A percentile compares a stretch with the other conserved stretches of the same genome.
phyloP scores from a whole-genome alignment of 2,329 filamentous ascomycete species.

The Cordyceps sp. region DNA sequence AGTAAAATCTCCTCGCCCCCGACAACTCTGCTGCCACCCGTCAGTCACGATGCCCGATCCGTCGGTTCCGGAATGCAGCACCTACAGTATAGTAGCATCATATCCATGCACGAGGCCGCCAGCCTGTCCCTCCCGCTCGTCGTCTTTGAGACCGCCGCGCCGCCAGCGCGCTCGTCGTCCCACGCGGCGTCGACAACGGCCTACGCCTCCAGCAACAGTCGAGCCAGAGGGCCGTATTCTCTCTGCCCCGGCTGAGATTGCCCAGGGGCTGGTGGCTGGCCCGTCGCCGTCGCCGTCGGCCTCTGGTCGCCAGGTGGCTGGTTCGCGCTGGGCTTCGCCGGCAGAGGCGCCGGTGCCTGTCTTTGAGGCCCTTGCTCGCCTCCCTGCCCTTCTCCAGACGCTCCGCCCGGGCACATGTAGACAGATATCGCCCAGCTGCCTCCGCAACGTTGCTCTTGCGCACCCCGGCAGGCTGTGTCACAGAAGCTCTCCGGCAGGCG shows the following conservation, averaged over 20 bases:
- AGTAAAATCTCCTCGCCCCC: no score
- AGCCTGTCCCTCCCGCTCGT: background rate
- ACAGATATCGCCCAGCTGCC: constrained; percentile 11
- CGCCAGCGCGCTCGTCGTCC: background rate
- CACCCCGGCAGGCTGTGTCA: constrained; percentile 7
- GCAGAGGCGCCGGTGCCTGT: no score
- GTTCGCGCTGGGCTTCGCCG: no score
- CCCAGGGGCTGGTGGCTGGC: background rate
- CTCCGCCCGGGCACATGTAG: constrained; percentile 2
- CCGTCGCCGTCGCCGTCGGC: background rate
- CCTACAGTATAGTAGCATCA: no score
- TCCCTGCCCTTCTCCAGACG: background rate
- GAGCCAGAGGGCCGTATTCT: background rate
- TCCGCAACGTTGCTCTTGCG: constrained; percentile 7
- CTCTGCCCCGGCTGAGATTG: background rate
- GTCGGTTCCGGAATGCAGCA: no score
- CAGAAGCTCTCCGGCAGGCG: constrained; percentile 10
- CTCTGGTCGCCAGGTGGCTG: background rate
- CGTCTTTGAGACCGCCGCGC: background rate
- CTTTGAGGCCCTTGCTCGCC: background rate
- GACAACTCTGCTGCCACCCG: no score
- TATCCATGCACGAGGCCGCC: no score
- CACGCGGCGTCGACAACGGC: background rate
- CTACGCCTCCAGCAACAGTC: background rate
- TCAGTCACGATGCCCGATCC: no score